Conservation (phyloP, 1,284 basidiomycete genomes). For the Fomes fomentarius region DNA sequence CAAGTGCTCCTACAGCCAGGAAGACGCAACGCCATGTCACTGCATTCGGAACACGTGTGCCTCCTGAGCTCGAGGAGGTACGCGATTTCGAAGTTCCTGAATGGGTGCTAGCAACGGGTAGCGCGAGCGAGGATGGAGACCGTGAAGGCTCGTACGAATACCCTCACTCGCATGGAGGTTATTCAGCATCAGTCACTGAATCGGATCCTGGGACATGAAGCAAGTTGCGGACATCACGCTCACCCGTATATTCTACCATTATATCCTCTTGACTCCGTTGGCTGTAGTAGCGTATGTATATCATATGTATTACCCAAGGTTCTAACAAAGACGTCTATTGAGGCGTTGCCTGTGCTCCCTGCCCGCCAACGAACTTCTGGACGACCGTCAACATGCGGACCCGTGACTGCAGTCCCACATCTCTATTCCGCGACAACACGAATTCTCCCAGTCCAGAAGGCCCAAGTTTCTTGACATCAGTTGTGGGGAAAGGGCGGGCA, state of each 20-base stretch:
- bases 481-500: conserved; percentile 21
- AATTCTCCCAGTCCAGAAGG: conserved; percentile 46
- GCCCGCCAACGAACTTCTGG: conserved; percentile 10
- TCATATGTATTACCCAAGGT: conserved; percentile 17
- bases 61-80: conserved; percentile 46
- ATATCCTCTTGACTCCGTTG: neutral
- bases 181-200: conserved; percentile 3
- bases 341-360: neutral
- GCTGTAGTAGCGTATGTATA: conserved; percentile 20
- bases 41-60: conserved; percentile 60
- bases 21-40: conserved; percentile 56
- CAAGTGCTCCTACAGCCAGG: conserved; percentile 44
- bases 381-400: conserved; percentile 27
- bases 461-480: conserved; percentile 32
- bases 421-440: conserved; percentile 45
- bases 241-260: neutral
- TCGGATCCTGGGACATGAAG: conserved; percentile 11
- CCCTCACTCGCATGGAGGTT: conserved; percentile 4
- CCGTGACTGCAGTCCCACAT: conserved; percentile 39
- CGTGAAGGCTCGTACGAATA: conserved; percentile 7
- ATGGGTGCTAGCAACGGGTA: conserved; percentile 38
- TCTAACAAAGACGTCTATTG: neutral
- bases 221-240: neutral
- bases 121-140: conserved; percentile 18
- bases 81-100: conserved; percentile 51